Conservation (phyloP, 441 rosid genomes). For the Eruca vesicaria region DNA sequence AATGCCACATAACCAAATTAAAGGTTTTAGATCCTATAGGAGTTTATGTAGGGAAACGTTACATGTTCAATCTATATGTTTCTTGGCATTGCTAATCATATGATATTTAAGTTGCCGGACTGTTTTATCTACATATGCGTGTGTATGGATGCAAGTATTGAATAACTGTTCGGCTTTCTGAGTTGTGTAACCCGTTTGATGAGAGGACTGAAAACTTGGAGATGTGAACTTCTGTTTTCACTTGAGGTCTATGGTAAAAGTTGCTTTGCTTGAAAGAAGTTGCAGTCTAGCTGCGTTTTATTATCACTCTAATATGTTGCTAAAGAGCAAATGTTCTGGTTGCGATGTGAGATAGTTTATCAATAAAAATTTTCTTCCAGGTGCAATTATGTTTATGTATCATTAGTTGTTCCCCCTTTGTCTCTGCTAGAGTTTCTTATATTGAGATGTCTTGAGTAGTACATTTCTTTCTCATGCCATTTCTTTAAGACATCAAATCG, state of each 20-base stretch:
- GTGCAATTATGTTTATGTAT: slow-evolving; percentile 4
- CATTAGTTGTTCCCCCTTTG: slow-evolving; percentile 5
- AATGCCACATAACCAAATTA: neutral
- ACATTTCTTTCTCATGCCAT: slow-evolving; percentile 1
- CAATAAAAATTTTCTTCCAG: neutral
- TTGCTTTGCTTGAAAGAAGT: neutral
- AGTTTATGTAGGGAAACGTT: neutral
- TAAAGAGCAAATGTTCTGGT: neutral
- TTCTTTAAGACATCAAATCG: slow-evolving; percentile 9
- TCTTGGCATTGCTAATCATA: neutral
- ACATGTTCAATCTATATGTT: neutral
- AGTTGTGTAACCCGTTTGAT: neutral
- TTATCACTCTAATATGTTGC: neutral
- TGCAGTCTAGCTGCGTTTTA: slow-evolving; percentile 4
- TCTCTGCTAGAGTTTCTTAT: slow-evolving; percentile 6
- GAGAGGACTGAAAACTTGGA: slow-evolving; percentile 3
- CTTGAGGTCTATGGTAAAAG: slow-evolving; percentile 4
- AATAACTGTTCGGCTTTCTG: slow-evolving; percentile 3
- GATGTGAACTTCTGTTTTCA: neutral
- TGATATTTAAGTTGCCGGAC: neutral
- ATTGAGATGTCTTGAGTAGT: neutral
- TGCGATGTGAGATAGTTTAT: slow-evolving; percentile 1
- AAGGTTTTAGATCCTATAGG: neutral
- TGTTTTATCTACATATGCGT: neutral
- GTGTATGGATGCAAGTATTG: neutral